A percentile compares a stretch with the other conserved stretches of the same genome.
Conservation (phyloP, 1,139 yeast genomes). For the Arxiozyma slooffiae region DNA sequence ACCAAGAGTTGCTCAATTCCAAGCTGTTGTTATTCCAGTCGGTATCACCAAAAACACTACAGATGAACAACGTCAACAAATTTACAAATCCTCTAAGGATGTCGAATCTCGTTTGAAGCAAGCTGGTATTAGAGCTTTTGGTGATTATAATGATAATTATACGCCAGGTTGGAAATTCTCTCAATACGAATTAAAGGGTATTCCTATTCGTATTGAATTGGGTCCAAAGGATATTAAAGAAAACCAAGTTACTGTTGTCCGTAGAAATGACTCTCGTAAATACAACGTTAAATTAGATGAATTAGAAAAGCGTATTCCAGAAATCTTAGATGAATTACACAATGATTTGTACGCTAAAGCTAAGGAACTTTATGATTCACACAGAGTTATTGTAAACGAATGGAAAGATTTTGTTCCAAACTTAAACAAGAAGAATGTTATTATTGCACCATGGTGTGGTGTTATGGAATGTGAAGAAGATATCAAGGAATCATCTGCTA, state of each 20-base stretch:
- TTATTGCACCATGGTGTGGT: slow-evolving; percentile 97
- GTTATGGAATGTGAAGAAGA: slow-evolving; percentile 89
- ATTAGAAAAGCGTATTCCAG: slow-evolving; percentile 59
- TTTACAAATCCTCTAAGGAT: slow-evolving; percentile 58
- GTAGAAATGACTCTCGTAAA: slow-evolving; percentile 85
- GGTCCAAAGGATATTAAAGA: slow-evolving; percentile 92
- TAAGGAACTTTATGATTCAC: slow-evolving; percentile 70
- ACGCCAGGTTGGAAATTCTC: slow-evolving; percentile 99
- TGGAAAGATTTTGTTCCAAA: slow-evolving; percentile 93
- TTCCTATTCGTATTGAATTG: slow-evolving; percentile 84
- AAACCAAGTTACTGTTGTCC: slow-evolving; percentile 73
- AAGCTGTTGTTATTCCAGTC: slow-evolving; percentile 87
- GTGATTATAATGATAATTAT: slow-evolving; percentile 89
- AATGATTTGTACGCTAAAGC: slow-evolving; percentile 65
- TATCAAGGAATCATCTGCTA: slow-evolving; percentile 85
- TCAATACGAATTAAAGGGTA: slow-evolving; percentile 94
- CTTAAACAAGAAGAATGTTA: slow-evolving; percentile 81
- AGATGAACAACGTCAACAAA: slow-evolving; percentile 59
- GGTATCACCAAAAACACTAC: slow-evolving; percentile 86
- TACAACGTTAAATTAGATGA: slow-evolving; percentile 54
- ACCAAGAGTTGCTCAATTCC: slow-evolving; percentile 90
- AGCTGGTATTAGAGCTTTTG: slow-evolving; percentile 60
- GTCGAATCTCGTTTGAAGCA: slow-evolving; percentile 51
- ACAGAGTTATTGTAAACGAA: slow-evolving; percentile 67
- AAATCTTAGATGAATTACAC: slow-evolving; percentile 74